These are phyloP conservation scores for Pseudocercospora musae DNA, from an alignment of 2,329 filamentous ascomycete species.

Conservation along the genomic window DNA sequence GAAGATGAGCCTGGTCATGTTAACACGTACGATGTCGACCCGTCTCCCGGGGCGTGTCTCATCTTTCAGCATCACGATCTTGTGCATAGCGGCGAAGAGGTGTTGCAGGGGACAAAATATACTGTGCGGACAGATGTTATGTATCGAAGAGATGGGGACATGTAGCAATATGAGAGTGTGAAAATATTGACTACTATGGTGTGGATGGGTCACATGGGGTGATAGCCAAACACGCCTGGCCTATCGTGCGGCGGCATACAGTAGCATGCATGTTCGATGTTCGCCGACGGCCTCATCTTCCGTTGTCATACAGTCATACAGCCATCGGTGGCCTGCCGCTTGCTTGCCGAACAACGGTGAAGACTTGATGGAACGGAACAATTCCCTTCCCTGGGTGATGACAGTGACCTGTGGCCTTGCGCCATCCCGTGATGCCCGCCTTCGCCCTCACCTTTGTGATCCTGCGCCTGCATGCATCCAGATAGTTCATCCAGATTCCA, in stretches of 20 bases:
- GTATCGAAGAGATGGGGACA: slow-evolving; percentile 35
- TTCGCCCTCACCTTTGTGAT: too few relatives aligned
- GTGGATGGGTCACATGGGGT: background rate
- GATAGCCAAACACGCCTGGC: background rate
- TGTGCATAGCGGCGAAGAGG: slow-evolving; percentile 53
- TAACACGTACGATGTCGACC: slow-evolving; percentile 41
- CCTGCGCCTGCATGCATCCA: too few relatives aligned
- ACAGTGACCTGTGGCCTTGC: background rate
- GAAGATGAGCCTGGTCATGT: slow-evolving; percentile 3
- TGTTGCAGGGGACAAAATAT: slow-evolving; percentile 50
- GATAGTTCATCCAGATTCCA: too few relatives aligned
- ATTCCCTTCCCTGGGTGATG: too few relatives aligned
- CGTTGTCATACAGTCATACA: too few relatives aligned
- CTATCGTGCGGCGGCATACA: background rate
- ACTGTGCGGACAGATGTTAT: slow-evolving; percentile 55
- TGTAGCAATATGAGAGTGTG: background rate
- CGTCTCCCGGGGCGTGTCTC: slow-evolving; percentile 50
- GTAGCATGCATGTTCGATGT: too few relatives aligned
- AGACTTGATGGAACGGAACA: background rate
- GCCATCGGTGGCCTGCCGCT: too few relatives aligned
- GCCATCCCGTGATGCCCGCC: too few relatives aligned
- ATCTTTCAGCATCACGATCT: slow-evolving; percentile 54
- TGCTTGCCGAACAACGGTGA: background rate
- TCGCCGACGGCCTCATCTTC: background rate
- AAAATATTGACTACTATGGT: too few relatives aligned